Evolutionary conservation across 306 rosid species (phyloP), one percentile per base, ranked within the genome.

Genomic region (Begonia loranthoides): DNA sequence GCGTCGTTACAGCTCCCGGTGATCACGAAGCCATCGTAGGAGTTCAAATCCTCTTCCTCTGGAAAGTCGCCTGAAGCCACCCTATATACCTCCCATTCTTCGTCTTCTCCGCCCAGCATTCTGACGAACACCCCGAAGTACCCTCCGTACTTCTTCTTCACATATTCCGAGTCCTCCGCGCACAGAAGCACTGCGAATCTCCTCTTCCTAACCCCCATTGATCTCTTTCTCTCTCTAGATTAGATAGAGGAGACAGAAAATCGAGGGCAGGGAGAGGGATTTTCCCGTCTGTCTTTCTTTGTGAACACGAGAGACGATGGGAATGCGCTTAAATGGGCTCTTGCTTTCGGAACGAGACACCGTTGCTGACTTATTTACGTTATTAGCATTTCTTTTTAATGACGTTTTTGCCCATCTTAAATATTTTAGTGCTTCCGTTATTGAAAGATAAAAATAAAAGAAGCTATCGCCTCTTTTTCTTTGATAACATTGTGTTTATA

Each of bases 1-100:
- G 97, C 97, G 17, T 89, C 97, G 41, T 76, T 69, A 56, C 94
- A 79, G 48, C 97, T 89, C 0, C 97, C 97, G 15, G 85, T 77
- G 61, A 89, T 74, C 5, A 89, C 85, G 60, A 89, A 89, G 0
- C 87, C 97, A 3, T 89, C 83, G 21, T 61, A 85, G 12, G 56
- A n/a, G 12, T 17, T 52, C 36, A 78, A n/a, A 9, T 74, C 77
- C 1, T 70, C 67, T 0, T 79, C 79, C 0, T 40, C 28, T 0
- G 92, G 97, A 4, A 85, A 79, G 45, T 79, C 79, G 0, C 87
- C 81, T 62, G 38, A 8, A 1, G 63, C 70, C 53, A 82, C 95
- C 9, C 79, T 64, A 57, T 71, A 89, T 0, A 79, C 52, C 28
- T 89, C 71, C 97, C 97, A 89, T 1, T 9, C 55, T 58, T 89